Conservation (phyloP, 2,329 filamentous ascomycete genomes). For the Diaporthe sp. region DNA sequence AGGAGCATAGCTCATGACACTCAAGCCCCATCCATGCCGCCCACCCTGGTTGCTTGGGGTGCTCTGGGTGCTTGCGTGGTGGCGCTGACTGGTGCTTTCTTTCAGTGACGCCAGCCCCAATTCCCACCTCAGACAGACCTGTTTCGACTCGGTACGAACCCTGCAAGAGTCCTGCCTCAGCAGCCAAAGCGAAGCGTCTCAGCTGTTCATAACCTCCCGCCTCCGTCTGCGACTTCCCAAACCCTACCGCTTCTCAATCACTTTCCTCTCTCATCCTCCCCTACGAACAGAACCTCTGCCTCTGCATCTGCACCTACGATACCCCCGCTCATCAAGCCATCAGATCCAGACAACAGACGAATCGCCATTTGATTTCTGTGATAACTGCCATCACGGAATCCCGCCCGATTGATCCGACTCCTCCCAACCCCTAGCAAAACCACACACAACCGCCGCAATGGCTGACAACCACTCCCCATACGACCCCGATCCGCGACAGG, state of each 20-base stretch:
- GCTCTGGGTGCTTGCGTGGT: constrained; percentile 16
- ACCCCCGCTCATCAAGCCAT: constrained; percentile 29
- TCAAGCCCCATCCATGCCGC: constrained; percentile 19
- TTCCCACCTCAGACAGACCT: constrained; percentile 35
- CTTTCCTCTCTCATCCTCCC: constrained; percentile 19
- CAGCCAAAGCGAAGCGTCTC: constrained; percentile 35
- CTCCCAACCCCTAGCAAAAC: constrained; percentile 8
- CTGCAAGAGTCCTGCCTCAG: constrained; percentile 35
- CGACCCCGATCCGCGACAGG: constrained; percentile 34
- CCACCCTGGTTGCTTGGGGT: neutral
- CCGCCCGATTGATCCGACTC: constrained; percentile 30
- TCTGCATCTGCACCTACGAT: constrained; percentile 21
- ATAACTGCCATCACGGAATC: neutral
- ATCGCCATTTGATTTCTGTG: neutral
- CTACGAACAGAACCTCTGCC: constrained; percentile 12
- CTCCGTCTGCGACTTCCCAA: constrained; percentile 29
- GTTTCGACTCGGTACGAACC: constrained; percentile 35
- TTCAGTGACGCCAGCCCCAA: constrained; percentile 31
- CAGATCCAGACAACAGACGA: constrained; percentile 1
- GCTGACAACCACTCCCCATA: constrained; percentile 38
- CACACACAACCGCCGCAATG: constrained; percentile 26
- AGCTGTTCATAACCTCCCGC: constrained; percentile 36
- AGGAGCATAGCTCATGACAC: neutral
- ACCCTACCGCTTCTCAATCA: neutral
- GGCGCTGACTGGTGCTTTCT: constrained; percentile 32